phyloP scores from a whole-genome alignment of 2,329 filamentous ascomycete genomes.

The Xylaria multiplex region DNA sequence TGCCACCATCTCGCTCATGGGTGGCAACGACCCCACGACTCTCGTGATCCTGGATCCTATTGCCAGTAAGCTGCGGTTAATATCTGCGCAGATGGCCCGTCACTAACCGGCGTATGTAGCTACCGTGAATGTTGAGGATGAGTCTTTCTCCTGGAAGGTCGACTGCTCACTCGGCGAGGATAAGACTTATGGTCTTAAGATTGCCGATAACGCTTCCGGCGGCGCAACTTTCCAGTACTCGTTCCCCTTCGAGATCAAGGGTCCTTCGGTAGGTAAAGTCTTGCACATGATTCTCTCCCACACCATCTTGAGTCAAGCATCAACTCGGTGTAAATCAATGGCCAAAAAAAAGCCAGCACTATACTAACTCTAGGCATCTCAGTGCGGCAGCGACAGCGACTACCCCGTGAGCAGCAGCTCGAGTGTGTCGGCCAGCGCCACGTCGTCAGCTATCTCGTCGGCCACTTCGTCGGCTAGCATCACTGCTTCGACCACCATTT shows the following conservation, averaged over 20 bases:
- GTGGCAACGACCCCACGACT: conserved; percentile 57
- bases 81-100: conserved; percentile 13
- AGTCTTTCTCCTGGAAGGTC: conserved; percentile 62
- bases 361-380: conserved; percentile 16
- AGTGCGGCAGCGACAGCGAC: conserved; percentile 24
- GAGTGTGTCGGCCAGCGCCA: conserved; percentile 4
- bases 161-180: conserved; percentile 56
- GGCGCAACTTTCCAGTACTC: conserved; percentile 68
- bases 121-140: conserved; percentile 57
- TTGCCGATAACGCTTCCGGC: conserved; percentile 59
- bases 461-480: conserved; percentile 1
- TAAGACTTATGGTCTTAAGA: conserved; percentile 66
- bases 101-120: conserved; percentile 50
- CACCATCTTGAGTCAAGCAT: not conserved
- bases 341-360: not conserved
- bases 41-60: conserved; percentile 57
- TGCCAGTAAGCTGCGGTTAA: conserved; percentile 58
- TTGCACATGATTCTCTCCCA: not conserved
- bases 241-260: conserved; percentile 66
- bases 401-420: conserved; percentile 9
- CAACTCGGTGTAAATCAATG: not conserved
- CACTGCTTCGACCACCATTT: not conserved
- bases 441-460: conserved; percentile 1
- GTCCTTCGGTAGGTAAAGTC: conserved; percentile 38
- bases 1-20: conserved; percentile 65